Base-by-base conservation (phyloP, 768 basidiomycete genomes). In the Rhizopogon roseolus region DNA sequence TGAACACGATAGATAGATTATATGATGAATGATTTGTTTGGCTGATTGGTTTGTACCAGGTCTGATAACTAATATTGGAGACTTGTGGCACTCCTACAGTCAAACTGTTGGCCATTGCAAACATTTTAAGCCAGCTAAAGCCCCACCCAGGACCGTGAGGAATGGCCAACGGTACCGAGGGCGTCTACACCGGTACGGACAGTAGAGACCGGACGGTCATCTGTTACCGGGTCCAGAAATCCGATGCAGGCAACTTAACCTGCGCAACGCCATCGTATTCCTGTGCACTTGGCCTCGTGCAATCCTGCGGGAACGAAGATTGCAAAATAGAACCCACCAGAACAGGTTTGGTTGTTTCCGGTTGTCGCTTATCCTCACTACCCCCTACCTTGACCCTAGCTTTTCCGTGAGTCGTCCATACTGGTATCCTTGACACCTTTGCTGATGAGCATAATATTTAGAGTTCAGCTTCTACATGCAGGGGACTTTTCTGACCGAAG, bases 221-320 rank as follows among this genome's bases (percentile, higher is more conserved):
- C 14, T 34, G 14, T 48, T 25, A 48, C 46, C 46, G 46, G 5
- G 34, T 22, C 46, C 22, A 48, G 46, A 48, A 48, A 36, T 22
- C 1, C 10, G 19, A 22, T 34, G 8, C 16, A 36, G 34, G 17
- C 34, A 48, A 34, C 19, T 16, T 48, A 3, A 48, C 34, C 22
- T 48, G 32, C 46, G 22, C 34, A 14, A 32, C 46, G 29, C 34
- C 14, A 22, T 48, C 46, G 9, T 9, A 48, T 34, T 36, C 46
- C 46, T 48, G 46, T 48, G 46, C 46, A 48, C 8, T 22, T 5
- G 14, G 46, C 46, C 46, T 48, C 46, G 34, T 48, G 46, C 32
- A 22, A 14, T 36, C 46, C 46, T 48, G 46, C 46, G 46, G 46
- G 46, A 48, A 48, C 22, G 29, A 36, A 34, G 22, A 36, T 36